Evolutionary conservation across 2,329 filamentous ascomycete genomes (phyloP).

Genomic region (Sporothrix euskadiensis): DNA sequence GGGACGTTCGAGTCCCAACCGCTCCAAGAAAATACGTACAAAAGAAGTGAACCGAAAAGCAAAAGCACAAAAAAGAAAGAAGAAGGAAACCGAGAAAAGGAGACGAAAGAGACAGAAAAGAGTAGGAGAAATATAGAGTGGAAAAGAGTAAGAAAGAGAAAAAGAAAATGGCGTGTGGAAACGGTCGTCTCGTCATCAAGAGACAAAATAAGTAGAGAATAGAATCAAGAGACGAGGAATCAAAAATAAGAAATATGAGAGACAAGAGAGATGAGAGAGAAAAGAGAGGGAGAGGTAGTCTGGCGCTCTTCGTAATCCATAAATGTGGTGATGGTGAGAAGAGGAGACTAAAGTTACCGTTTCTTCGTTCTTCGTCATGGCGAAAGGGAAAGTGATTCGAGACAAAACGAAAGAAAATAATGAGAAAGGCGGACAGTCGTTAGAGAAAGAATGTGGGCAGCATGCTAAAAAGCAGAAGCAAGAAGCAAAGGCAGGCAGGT

Average conservation of each 20-base stretch:
- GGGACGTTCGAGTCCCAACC: constrained; percentile 2
- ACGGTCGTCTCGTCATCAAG: constrained; percentile 18
- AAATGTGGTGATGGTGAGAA: background rate
- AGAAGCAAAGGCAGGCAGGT: background rate
- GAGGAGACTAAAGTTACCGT: constrained; percentile 8
- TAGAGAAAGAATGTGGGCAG: background rate
- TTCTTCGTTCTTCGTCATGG: constrained; percentile 19
- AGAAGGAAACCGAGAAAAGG: constrained; percentile 1
- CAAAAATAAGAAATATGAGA: background rate
- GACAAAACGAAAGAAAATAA: background rate
- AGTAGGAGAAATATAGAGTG: background rate
- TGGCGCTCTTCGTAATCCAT: constrained; percentile 8
- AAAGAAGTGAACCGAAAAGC: constrained; percentile 18
- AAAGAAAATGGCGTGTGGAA: constrained; percentile 12
- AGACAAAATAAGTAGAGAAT: background rate
- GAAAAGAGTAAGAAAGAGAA: background rate
- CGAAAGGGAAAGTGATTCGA: background rate
- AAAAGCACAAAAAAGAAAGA: background rate
- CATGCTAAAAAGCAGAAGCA: background rate
- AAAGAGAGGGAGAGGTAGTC: background rate
- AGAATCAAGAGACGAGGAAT: background rate
- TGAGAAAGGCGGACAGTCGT: constrained; percentile 11
- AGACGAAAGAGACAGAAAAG: background rate
- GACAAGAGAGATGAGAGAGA: background rate
- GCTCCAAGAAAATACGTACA: constrained; percentile 3